Percentiles rank a stretch among this genome's conserved stretches.
Conservation (phyloP, 2,329 filamentous ascomycete species). For the Aphanocladium album region DNA sequence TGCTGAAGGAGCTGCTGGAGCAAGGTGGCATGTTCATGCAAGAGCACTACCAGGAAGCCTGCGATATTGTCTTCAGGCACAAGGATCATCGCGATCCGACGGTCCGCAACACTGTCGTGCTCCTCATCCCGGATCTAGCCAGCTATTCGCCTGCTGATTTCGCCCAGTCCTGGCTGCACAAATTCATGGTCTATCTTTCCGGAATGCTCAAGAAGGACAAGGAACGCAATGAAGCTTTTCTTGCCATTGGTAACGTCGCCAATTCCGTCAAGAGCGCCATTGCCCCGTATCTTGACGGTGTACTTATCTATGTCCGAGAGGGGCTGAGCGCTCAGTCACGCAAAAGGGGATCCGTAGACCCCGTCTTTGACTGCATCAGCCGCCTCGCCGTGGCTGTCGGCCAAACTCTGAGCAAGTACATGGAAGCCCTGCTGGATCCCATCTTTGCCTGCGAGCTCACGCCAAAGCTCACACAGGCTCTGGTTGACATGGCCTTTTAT, state of each 20-base stretch:
- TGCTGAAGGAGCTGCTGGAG: slow-evolving; percentile 85
- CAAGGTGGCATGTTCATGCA: slow-evolving; percentile 99
- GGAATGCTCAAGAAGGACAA: slow-evolving; percentile 92
- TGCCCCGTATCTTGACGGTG: slow-evolving; percentile 88
- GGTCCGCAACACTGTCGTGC: slow-evolving; percentile 83
- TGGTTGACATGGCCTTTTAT: slow-evolving; percentile 98
- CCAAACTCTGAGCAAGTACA: slow-evolving; percentile 96
- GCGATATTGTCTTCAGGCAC: slow-evolving; percentile 86
- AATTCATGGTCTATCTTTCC: slow-evolving; percentile 95
- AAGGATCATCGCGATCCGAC: slow-evolving; percentile 88
- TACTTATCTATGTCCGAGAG: slow-evolving; percentile 88
- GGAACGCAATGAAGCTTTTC: slow-evolving; percentile 88
- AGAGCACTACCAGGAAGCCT: slow-evolving; percentile 83
- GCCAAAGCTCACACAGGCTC: slow-evolving; percentile 85
- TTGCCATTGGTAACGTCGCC: slow-evolving; percentile 93
- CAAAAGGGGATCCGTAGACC: slow-evolving; percentile 60
- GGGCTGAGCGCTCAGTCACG: slow-evolving; percentile 76
- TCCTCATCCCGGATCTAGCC: slow-evolving; percentile 86
- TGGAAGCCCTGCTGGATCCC: slow-evolving; percentile 89
- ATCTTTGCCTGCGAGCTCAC: slow-evolving; percentile 96
- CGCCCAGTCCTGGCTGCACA: slow-evolving; percentile 78
- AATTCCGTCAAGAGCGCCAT: slow-evolving; percentile 95
- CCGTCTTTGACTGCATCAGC: slow-evolving; percentile 96
- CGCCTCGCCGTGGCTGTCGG: slow-evolving; percentile 92
- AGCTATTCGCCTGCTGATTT: slow-evolving; percentile 91